Conservation (phyloP, 2,329 filamentous ascomycete species). For the Aspergillus sp. region DNA sequence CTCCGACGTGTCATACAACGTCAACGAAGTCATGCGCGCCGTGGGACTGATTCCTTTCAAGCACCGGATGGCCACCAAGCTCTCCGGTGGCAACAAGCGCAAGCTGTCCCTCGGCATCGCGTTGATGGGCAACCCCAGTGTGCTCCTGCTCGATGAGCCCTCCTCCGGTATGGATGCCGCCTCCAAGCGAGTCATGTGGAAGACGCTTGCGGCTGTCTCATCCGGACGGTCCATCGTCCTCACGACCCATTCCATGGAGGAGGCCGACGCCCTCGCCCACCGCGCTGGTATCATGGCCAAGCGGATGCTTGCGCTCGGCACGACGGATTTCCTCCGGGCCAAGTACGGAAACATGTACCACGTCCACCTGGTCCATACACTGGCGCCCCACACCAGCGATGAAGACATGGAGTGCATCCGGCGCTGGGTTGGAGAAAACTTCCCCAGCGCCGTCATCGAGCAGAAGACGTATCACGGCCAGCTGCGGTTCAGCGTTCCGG, state of each 20-base stretch:
- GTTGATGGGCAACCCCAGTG: slow-evolving; percentile 85
- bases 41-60: slow-evolving; percentile 73
- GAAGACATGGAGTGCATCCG: slow-evolving; percentile 67
- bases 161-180: slow-evolving; percentile 86
- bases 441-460: slow-evolving; percentile 68
- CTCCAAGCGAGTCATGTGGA: slow-evolving; percentile 91
- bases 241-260: slow-evolving; percentile 94
- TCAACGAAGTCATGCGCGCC: slow-evolving; percentile 72
- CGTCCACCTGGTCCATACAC: slow-evolving; percentile 74
- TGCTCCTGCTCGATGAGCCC: slow-evolving; percentile 86
- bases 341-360: slow-evolving; percentile 77
- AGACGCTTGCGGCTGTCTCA: slow-evolving; percentile 70
- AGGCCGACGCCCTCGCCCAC: slow-evolving; percentile 82
- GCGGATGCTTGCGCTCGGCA: slow-evolving; percentile 81
- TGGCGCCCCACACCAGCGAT: slow-evolving; percentile 69
- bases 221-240: slow-evolving; percentile 79
- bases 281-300: slow-evolving; percentile 83
- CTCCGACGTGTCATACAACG: slow-evolving; percentile 71
- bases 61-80: slow-evolving; percentile 70
- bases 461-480: slow-evolving; percentile 80
- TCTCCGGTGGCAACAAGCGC: slow-evolving; percentile 91
- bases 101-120: slow-evolving; percentile 88
- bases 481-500: slow-evolving; percentile 76
- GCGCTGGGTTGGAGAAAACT: slow-evolving; percentile 61
- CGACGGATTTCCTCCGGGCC: slow-evolving; percentile 67